phyloP scores from a whole-genome alignment of 495 filamentous ascomycete genomes.

The Tuber aestivum region DNA sequence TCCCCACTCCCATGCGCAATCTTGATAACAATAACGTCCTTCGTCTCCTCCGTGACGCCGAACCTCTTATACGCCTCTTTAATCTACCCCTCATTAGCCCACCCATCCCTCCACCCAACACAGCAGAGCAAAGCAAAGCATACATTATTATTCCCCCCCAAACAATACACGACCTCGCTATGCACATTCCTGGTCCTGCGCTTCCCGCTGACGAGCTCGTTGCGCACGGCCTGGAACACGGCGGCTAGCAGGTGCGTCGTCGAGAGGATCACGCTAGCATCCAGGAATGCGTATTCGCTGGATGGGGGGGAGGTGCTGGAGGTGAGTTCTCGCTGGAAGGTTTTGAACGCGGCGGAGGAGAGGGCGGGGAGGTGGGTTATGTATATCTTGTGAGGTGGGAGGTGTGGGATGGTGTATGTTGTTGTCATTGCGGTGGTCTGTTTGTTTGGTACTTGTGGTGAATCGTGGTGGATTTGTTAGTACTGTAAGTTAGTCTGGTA shows the following conservation, averaged over 20 bases:
- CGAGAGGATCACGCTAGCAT: slow-evolving; percentile 47
- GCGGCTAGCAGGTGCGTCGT: slow-evolving; percentile 68
- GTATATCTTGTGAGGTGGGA: not conserved
- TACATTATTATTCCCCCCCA: slow-evolving; percentile 84
- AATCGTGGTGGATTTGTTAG: not conserved
- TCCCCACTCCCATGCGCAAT: slow-evolving; percentile 44
- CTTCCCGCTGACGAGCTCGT: slow-evolving; percentile 52
- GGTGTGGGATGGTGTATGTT: not conserved
- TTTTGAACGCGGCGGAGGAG: not conserved
- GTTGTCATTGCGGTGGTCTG: not conserved
- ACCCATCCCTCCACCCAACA: not conserved
- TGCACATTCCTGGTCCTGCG: slow-evolving; percentile 82
- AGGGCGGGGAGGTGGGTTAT: not conserved
- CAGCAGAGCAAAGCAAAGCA: slow-evolving; percentile 2
- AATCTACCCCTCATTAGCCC: slow-evolving; percentile 54
- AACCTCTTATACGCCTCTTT: slow-evolving; percentile 83
- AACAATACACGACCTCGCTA: slow-evolving; percentile 79
- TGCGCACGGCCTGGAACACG: slow-evolving; percentile 68
- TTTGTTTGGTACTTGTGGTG: not conserved
- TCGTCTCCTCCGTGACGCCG: slow-evolving; percentile 66
- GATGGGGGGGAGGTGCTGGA: not conserved
- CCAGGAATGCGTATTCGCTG: not conserved
- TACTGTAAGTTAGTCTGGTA: too few species aligned
- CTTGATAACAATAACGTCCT: slow-evolving; percentile 69
- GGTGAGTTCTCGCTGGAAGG: not conserved